A percentile compares a stretch with the other conserved stretches of the same genome.
Conservation (phyloP, 2,329 filamentous ascomycete species). For the Arthrobotrys sphaeroides region DNA sequence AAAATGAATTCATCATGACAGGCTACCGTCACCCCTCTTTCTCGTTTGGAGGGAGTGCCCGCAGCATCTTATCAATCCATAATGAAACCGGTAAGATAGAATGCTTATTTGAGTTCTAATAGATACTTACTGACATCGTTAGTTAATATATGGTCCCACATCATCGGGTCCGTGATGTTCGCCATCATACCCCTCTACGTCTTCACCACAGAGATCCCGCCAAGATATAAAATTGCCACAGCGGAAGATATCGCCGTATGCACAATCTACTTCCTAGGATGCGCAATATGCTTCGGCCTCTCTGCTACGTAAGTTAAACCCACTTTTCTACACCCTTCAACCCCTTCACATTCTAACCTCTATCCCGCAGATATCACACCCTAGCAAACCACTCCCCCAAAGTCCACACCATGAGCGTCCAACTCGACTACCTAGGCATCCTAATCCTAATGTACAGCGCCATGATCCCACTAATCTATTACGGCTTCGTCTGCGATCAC, state of each 20-base stretch:
- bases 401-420: constrained; percentile 67
- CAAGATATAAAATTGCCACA: constrained; percentile 61
- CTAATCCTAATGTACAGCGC: constrained; percentile 71
- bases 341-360: neutral
- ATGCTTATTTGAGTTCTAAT: neutral
- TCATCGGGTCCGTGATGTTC: constrained; percentile 63
- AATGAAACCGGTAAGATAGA: constrained; percentile 60
- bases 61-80: constrained; percentile 58
- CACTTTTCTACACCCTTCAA: neutral
- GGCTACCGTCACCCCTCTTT: constrained; percentile 50
- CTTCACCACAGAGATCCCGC: constrained; percentile 60
- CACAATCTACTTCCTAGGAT: constrained; percentile 63
- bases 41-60: constrained; percentile 57
- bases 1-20: constrained; percentile 61
- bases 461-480: constrained; percentile 70
- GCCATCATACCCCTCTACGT: constrained; percentile 60
- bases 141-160: constrained; percentile 66
- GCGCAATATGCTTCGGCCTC: constrained; percentile 64
- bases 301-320: constrained; percentile 62
- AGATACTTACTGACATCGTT: neutral
- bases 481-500: constrained; percentile 64
- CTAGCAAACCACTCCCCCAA: constrained; percentile 67
- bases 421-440: constrained; percentile 71
- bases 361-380: constrained; percentile 66
- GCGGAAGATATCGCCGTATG: constrained; percentile 63